Percentiles rank a stretch among this genome's conserved stretches.
phyloP scores from a whole-genome alignment of 2,329 filamentous ascomycete species.

The Penicillium sp. region DNA sequence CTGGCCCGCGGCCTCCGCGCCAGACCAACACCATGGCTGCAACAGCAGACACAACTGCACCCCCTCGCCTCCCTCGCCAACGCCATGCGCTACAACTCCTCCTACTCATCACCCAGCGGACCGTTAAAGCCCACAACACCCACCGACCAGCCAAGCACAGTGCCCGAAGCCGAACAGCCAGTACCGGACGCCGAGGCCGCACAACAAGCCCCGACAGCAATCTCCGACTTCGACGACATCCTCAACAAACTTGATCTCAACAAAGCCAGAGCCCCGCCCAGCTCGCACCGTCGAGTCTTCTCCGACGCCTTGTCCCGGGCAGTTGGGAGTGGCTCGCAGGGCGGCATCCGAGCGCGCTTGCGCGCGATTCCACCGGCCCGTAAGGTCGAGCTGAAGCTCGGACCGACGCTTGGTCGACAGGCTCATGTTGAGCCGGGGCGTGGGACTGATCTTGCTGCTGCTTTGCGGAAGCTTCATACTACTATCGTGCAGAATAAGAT shows the following conservation, averaged over 20 bases:
- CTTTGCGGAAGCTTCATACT: slow-evolving; percentile 28
- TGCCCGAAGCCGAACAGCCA: slow-evolving; percentile 1
- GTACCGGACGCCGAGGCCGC: not conserved
- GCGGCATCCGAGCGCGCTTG: slow-evolving; percentile 2
- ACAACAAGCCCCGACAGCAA: not conserved
- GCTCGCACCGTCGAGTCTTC: slow-evolving; percentile 8
- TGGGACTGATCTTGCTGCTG: slow-evolving; percentile 30
- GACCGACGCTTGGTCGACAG: slow-evolving; percentile 38
- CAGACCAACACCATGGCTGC: slow-evolving; percentile 30
- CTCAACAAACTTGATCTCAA: slow-evolving; percentile 33
- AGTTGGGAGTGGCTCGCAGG: slow-evolving; percentile 18
- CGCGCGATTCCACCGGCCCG: slow-evolving; percentile 19
- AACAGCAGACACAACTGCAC: slow-evolving; percentile 19
- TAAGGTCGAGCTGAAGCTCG: slow-evolving; percentile 36
- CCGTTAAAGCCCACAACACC: slow-evolving; percentile 3
- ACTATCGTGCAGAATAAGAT: slow-evolving; percentile 35
- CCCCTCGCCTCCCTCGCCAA: slow-evolving; percentile 16
- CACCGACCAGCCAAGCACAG: slow-evolving; percentile 6
- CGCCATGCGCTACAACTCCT: slow-evolving; percentile 26
- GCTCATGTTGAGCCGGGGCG: slow-evolving; percentile 34
- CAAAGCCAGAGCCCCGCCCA: slow-evolving; percentile 12
- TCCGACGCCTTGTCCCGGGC: slow-evolving; percentile 22
- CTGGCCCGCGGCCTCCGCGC: slow-evolving; percentile 33
- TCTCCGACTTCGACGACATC: slow-evolving; percentile 33
- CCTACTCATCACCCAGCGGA: slow-evolving; percentile 12